Conservation (phyloP, 2,329 filamentous ascomycete genomes). For the Lachnellula hyalina region DNA sequence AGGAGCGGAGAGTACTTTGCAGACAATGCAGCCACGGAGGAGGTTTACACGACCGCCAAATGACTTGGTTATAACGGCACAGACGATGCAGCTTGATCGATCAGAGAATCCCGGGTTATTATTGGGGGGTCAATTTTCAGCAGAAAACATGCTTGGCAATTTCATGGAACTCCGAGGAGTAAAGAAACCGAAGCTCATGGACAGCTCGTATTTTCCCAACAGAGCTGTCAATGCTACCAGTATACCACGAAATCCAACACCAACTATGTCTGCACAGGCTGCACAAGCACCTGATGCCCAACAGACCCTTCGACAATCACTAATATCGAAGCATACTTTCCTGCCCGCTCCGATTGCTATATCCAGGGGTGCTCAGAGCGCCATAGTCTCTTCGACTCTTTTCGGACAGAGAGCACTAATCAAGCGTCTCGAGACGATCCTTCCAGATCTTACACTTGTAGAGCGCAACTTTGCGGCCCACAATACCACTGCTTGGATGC, state of each 20-base stretch:
- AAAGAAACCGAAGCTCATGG: conserved; percentile 27
- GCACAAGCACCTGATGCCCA: background rate
- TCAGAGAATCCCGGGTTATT: conserved; percentile 15
- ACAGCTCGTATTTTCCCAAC: conserved; percentile 26
- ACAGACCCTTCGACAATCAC: conserved; percentile 12
- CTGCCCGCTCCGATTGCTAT: conserved; percentile 17
- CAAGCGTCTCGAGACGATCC: conserved; percentile 43
- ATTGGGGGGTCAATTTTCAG: conserved; percentile 33
- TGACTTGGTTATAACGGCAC: background rate
- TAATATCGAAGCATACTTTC: conserved; percentile 1
- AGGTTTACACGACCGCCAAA: conserved; percentile 1
- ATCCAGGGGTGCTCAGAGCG: conserved; percentile 29
- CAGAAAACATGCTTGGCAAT: conserved; percentile 38
- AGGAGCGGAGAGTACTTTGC: background rate
- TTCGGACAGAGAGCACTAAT: conserved; percentile 42
- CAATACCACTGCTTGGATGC: conserved; percentile 34
- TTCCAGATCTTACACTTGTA: conserved; percentile 47
- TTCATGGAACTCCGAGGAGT: conserved; percentile 45
- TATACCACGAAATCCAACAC: background rate
- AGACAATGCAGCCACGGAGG: background rate
- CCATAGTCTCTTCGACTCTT: conserved; percentile 49
- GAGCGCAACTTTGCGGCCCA: conserved; percentile 53
- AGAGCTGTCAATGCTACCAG: background rate
- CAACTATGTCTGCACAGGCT: background rate
- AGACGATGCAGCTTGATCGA: conserved; percentile 21